Evolutionary conservation across 495 filamentous ascomycete genomes (phyloP), one percentile per base, ranked within the genome.

Genomic region (Penicillium turbatum): DNA sequence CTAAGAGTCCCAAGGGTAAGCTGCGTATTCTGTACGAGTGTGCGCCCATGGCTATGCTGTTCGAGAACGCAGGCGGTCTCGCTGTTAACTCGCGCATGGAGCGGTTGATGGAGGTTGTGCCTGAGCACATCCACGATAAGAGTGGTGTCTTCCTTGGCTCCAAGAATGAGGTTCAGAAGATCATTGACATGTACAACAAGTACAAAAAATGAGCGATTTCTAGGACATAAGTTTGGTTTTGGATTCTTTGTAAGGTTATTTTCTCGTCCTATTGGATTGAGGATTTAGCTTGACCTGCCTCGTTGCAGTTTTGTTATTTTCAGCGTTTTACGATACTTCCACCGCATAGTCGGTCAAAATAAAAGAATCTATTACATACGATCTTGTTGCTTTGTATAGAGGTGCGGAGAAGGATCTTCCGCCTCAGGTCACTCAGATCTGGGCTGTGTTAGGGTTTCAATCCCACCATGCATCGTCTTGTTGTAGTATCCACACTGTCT

Each of bases 1-100:
- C 92, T 76, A 97, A 98, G 84, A 95, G 87, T 63, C 87, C 90
- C 48, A 98, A 97, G 82, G 93, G 93, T 38, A 98, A 98, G 80
- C 80, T 98, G 62, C 81, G 93, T 56, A 98, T 98, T 61, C 70
- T 98, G 64, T 98, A 98, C 74, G 93, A 98, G 77, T 98, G 93
- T 70, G 93, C 95, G 2, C 93, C 93, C 15, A 98, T 98, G 93
- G 95, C 95, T 6, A 90, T 97, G 91, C 79, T 98, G 17, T 96
- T 98, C 74, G 93, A 98, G 78, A 96, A 98, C 73, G 93, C 93
- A 58, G 93, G 93, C 57, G 93, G 93, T 41, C 82, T 93, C 71
- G 93, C 93, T 2, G 77, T 98, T 16, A 86, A 96, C 71, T 88
- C 87, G 72, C 82, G 84, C 35, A 93, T 95, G 88, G 72, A 84